Conservation (phyloP, 169 alveolate genomes). For the Babesia divergens region DNA sequence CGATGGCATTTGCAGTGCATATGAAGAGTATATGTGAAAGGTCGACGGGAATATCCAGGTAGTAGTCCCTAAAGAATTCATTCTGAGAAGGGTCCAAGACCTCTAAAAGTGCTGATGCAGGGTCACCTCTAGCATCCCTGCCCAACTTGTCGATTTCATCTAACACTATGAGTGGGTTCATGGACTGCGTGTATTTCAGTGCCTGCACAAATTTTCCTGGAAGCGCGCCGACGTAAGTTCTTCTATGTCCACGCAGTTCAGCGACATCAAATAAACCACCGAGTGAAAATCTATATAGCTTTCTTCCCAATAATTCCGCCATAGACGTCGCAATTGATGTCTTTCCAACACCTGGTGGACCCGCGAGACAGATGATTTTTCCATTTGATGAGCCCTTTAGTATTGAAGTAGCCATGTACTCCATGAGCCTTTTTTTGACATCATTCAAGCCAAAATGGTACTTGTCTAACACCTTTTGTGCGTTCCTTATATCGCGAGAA, state of each 20-base stretch:
- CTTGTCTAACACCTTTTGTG: conserved; percentile 72
- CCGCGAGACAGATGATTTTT: conserved; percentile 89
- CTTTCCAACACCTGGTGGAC: conserved; percentile 97
- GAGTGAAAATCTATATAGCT: conserved; percentile 80
- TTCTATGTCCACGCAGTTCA: conserved; percentile 91
- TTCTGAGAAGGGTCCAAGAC: conserved; percentile 90
- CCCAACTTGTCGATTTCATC: conserved; percentile 92
- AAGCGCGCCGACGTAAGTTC: conserved; percentile 94
- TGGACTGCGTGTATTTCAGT: conserved; percentile 75
- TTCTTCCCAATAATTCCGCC: conserved; percentile 85
- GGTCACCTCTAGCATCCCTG: conserved; percentile 87
- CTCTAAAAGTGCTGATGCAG: conserved; percentile 89
- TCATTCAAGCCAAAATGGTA: conserved; percentile 91
- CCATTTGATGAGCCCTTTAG: conserved; percentile 79
- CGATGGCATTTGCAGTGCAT: conserved; percentile 91
- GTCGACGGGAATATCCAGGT: conserved; percentile 82
- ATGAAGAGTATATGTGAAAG: conserved; percentile 86
- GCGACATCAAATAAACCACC: conserved; percentile 92
- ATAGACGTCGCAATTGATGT: conserved; percentile 90
- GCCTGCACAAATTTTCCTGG: conserved; percentile 90
- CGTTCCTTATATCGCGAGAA: conserved; percentile 41
- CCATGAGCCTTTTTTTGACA: conserved; percentile 89
- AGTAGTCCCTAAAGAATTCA: conserved; percentile 68
- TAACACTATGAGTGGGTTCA: conserved; percentile 86
- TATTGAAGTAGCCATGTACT: conserved; percentile 87